Evolutionary conservation across 495 filamentous ascomycete species (phyloP), one percentile per base, ranked within the genome.

Genomic region (Aspergillus affinis): DNA sequence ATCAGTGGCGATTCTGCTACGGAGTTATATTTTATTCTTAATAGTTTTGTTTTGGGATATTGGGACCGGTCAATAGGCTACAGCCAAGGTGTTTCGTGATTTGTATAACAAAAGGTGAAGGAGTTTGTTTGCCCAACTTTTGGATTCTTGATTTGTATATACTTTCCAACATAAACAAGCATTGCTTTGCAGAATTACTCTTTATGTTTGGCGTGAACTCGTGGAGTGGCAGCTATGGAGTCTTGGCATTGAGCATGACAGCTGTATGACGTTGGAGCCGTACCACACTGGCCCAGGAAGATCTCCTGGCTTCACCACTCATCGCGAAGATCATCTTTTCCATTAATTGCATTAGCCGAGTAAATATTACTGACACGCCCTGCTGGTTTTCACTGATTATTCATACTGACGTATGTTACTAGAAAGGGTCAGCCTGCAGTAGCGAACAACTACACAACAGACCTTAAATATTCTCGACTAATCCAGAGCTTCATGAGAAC

Each of bases 51-150:
- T 49, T 49, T 49, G 19, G 47, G 8, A 20, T 49, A 8, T 20
- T 49, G 18, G n/a, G 18, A 49, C 21, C 2, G 47, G 47, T 49
- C 7, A 26, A 26, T 13, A 9, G 18, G 47, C 7, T 49, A 20
- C 9, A 26, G 47, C 19, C 47, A 8, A 49, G 47, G 47, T 49
- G 47, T 49, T 49, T 49, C 13, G 47, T 20, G 47, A 26, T 20
- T 49, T 12, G 47, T n/a, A 49, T 49, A 26, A 26, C 19, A 49
- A 26, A 49, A 49, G 47, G 19, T 20, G 47, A 41, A 41, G 36
- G 36, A 41, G 36, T 41, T 15, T 15, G 36, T 15, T 41, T 41
- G 36, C 12, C 36, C 13, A 41, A 41, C 4, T 32, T 32, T 41
- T 41, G 36, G 36, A 41, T 41, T 41, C 36, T 41, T 41, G 13